Percentiles rank a stretch among this genome's conserved stretches.
phyloP scores from a whole-genome alignment of 1,139 yeast species.

The Yamadazyma pseudoaaseri region DNA sequence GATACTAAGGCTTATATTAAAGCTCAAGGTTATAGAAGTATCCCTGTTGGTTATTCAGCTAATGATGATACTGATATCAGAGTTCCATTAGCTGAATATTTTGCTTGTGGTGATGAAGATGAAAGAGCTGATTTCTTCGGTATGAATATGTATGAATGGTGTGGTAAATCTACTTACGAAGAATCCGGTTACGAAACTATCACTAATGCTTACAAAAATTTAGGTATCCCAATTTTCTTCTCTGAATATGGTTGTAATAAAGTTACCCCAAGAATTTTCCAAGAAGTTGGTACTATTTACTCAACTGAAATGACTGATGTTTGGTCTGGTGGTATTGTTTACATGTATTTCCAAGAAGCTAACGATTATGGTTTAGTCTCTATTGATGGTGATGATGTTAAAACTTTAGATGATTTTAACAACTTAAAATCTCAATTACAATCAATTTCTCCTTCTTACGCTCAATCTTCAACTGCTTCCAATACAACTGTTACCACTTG shows the following conservation, averaged over 20 bases:
- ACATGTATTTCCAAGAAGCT: conserved; percentile 83
- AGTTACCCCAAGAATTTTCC: conserved; percentile 61
- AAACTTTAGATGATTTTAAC: conserved; percentile 45
- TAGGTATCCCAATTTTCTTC: conserved; percentile 78
- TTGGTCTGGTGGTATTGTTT: conserved; percentile 91
- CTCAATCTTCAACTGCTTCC: conserved; percentile 25
- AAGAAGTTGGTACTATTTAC: conserved; percentile 59
- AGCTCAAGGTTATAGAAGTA: conserved; percentile 62
- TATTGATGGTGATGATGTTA: conserved; percentile 33
- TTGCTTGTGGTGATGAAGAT: conserved; percentile 70
- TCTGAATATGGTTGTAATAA: conserved; percentile 82
- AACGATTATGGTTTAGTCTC: conserved; percentile 79
- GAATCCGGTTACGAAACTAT: conserved; percentile 69
- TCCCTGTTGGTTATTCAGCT: conserved; percentile 93
- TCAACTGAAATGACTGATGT: conserved; percentile 49
- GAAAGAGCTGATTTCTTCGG: conserved; percentile 87
- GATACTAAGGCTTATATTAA: conserved; percentile 83
- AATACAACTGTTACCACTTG: conserved; percentile 31
- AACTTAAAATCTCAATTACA: conserved; percentile 58
- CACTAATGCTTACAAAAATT: conserved; percentile 58
- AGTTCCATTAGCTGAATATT: conserved; percentile 74
- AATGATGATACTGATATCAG: conserved; percentile 78
- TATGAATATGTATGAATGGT: conserved; percentile 90
- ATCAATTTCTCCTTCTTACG: conserved; percentile 36
- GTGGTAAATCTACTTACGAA: conserved; percentile 67